A percentile compares a stretch with the other conserved stretches of the same genome.
phyloP scores from a whole-genome alignment of 2,329 filamentous ascomycete genomes.

The Aureobasidium sp. region DNA sequence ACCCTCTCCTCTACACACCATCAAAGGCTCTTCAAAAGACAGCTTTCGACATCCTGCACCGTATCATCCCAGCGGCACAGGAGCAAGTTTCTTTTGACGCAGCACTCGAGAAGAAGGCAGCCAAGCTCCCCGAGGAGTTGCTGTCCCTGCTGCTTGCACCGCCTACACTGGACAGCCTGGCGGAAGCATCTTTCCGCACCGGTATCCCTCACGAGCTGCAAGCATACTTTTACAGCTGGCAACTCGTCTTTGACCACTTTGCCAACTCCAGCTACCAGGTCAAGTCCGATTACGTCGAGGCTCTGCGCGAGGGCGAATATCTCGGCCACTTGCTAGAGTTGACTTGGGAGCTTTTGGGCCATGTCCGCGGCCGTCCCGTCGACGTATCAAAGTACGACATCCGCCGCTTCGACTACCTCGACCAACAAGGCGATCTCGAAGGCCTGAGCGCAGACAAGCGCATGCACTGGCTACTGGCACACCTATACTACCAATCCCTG shows the following conservation, averaged over 20 bases:
- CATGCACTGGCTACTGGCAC: slow-evolving; percentile 73
- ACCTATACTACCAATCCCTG: slow-evolving; percentile 76
- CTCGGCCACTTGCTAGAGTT: slow-evolving; percentile 65
- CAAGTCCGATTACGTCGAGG: slow-evolving; percentile 68
- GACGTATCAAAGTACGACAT: slow-evolving; percentile 63
- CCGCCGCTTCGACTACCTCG: slow-evolving; percentile 46
- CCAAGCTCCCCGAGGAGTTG: slow-evolving; percentile 72
- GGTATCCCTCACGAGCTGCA: slow-evolving; percentile 61
- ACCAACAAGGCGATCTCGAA: slow-evolving; percentile 11
- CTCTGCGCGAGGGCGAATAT: slow-evolving; percentile 65
- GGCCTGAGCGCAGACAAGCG: slow-evolving; percentile 59
- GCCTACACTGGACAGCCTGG: slow-evolving; percentile 59
- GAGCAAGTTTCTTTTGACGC: slow-evolving; percentile 74
- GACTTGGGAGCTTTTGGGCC: slow-evolving; percentile 75
- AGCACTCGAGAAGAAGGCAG: slow-evolving; percentile 60
- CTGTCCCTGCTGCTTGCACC: slow-evolving; percentile 73
- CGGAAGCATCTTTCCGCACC: slow-evolving; percentile 54
- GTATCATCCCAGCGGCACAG: slow-evolving; percentile 67
- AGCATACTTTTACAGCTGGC: slow-evolving; percentile 81
- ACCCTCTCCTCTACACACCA: slow-evolving; percentile 64
- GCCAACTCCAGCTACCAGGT: slow-evolving; percentile 56
- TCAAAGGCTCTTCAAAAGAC: slow-evolving; percentile 69
- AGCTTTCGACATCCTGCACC: slow-evolving; percentile 71
- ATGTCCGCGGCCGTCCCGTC: slow-evolving; percentile 62
- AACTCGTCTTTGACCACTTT: slow-evolving; percentile 81